phyloP scores from a whole-genome alignment of 305 asterid species.

The Andrographis paniculata region DNA sequence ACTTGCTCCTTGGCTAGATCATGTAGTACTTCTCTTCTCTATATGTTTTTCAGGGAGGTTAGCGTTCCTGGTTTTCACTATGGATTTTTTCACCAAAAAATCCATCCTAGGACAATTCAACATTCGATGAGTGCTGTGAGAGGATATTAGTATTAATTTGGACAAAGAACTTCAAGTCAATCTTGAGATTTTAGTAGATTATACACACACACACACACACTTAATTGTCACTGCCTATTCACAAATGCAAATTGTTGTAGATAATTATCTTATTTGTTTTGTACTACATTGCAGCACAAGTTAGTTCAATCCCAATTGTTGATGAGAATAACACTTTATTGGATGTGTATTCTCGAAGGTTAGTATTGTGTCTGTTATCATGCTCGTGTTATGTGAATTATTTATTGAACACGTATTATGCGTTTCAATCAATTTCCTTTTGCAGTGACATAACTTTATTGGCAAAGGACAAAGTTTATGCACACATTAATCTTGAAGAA shows the following conservation, averaged over 20 bases:
- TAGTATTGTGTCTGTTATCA: conserved; percentile 15
- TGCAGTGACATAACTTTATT: conserved; percentile 85
- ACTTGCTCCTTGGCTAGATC: no score
- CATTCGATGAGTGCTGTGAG: no score
- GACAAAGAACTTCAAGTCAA: no score
- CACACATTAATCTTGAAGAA: conserved; percentile 83
- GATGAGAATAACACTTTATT: conserved; percentile 84
- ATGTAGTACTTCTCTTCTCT: conserved; percentile 8
- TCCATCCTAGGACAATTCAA: no score
- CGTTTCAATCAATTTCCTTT: background rate
- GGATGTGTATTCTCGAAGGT: conserved; percentile 91
- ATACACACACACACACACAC: no score
- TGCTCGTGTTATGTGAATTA: conserved; percentile 8
- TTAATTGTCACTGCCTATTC: conserved; percentile 5
- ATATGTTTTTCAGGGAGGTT: no score
- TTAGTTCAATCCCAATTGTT: conserved; percentile 86
- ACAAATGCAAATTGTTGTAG: conserved; percentile 4
- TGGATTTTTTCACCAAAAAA: no score
- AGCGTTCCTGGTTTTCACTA: no score
- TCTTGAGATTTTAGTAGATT: no score
- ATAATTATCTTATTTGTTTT: conserved; percentile 13
- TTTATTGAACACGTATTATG: background rate
- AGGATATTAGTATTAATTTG: no score
- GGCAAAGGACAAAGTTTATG: conserved; percentile 81
- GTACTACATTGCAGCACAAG: conserved; percentile 54